A percentile compares a stretch with the other conserved stretches of the same genome.
Evolutionary conservation across 208 protist genomes (phyloP).

Genomic region (Kentomonas sorsogonicus): DNA sequence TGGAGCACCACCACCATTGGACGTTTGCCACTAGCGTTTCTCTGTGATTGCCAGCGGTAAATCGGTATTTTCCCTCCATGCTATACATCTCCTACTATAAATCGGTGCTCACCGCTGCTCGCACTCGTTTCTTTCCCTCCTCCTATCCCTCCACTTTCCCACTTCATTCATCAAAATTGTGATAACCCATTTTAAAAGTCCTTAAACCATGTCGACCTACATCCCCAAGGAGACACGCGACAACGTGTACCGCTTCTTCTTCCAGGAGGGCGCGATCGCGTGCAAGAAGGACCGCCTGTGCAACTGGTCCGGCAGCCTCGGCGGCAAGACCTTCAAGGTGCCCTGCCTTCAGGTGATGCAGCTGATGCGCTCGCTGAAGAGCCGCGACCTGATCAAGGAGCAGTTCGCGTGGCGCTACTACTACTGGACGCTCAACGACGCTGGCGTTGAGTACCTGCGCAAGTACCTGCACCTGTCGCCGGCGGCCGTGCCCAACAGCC

Average conservation of each 20-base stretch:
- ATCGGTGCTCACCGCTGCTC: no score
- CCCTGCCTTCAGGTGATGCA: constrained; percentile 85
- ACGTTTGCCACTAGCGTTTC: no score
- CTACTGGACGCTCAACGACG: constrained; percentile 93
- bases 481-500: constrained; percentile 86
- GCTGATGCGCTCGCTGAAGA: constrained; percentile 89
- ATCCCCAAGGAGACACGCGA: constrained; percentile 75
- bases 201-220: constrained; percentile 69
- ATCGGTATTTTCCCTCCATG: no score
- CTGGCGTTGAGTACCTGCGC: constrained; percentile 91
- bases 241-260: constrained; percentile 91
- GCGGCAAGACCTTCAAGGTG: constrained; percentile 70
- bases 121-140: no score
- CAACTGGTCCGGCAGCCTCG: constrained; percentile 77
- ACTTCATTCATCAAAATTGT: constrained; percentile 10
- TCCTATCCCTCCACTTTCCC: background rate
- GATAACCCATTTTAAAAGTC: background rate
- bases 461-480: constrained; percentile 88
- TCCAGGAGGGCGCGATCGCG: constrained; percentile 86
- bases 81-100: no score
- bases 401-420: constrained; percentile 93
- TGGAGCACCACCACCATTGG: no score
- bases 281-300: constrained; percentile 90
- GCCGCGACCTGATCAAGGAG: constrained; percentile 89
- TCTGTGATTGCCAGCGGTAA: no score